Conservation (phyloP, 768 basidiomycete species). For the Pulveroboletus sp. region DNA sequence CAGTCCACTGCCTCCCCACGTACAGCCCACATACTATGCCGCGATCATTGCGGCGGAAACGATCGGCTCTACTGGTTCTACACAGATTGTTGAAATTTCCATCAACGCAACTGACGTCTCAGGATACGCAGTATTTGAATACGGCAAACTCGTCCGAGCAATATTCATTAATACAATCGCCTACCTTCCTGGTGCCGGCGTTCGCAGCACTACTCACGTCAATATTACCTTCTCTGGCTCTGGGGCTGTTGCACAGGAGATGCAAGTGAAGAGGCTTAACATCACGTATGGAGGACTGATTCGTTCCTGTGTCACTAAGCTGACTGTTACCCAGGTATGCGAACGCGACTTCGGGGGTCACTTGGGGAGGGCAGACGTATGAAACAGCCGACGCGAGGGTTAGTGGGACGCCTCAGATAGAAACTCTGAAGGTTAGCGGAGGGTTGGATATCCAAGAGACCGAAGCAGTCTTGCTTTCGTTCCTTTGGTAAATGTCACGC, state of each 20-base stretch:
- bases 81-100: constrained; percentile 44
- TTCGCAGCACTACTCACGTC: constrained; percentile 41
- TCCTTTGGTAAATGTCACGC: no score
- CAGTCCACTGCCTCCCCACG: constrained; percentile 50
- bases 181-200: constrained; percentile 37
- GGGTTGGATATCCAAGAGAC: constrained; percentile 48
- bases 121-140: constrained; percentile 62
- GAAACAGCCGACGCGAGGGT: constrained; percentile 46
- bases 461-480: constrained; percentile 39
- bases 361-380: constrained; percentile 57
- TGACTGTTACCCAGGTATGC: constrained; percentile 37
- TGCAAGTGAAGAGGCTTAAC: constrained; percentile 46
- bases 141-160: constrained; percentile 39
- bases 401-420: constrained; percentile 32
- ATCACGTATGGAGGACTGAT: constrained; percentile 36
- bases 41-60: constrained; percentile 58
- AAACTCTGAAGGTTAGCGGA: constrained; percentile 27
- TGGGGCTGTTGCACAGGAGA: constrained; percentile 24
- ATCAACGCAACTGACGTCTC: constrained; percentile 46
- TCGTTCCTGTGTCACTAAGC: not conserved
- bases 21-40: constrained; percentile 65
- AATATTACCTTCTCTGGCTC: constrained; percentile 36
- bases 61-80: constrained; percentile 43
- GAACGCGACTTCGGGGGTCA: constrained; percentile 47
- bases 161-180: constrained; percentile 59